Percentiles rank a stretch among this genome's conserved stretches.
phyloP scores from a whole-genome alignment of 345 rosid species.

The Eucalyptus pumila region DNA sequence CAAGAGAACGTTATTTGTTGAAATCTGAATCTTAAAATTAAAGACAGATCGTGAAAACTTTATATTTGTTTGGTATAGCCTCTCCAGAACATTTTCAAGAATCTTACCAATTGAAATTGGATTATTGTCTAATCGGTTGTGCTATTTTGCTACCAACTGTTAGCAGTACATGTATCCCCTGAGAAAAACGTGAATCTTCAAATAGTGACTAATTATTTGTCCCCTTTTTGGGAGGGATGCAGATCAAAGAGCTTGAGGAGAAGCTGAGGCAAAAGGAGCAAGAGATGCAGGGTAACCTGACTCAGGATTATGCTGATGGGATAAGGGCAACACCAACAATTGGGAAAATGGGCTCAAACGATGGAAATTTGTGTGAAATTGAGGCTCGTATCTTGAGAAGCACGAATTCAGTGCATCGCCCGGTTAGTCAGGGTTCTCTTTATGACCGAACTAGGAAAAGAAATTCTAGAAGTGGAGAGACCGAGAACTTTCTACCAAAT shows the following conservation, averaged over 20 bases:
- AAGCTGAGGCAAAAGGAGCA: slow-evolving; percentile 66
- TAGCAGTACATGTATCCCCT: neutral
- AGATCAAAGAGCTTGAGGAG: slow-evolving; percentile 83
- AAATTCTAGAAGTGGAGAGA: slow-evolving; percentile 58
- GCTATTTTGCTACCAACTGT: neutral
- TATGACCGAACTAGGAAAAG: slow-evolving; percentile 48
- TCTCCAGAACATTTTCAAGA: neutral
- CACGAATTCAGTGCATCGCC: slow-evolving; percentile 43
- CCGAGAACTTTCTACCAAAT: slow-evolving; percentile 37
- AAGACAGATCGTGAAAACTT: neutral
- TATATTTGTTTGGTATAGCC: neutral
- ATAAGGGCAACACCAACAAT: slow-evolving; percentile 31
- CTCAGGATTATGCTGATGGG: slow-evolving; percentile 18
- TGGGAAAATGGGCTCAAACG: slow-evolving; percentile 29
- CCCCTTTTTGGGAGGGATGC: neutral
- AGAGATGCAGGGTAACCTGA: slow-evolving; percentile 21
- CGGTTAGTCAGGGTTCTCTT: slow-evolving; percentile 20
- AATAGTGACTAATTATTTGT: neutral
- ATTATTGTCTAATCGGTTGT: neutral
- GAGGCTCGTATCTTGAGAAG: slow-evolving; percentile 51
- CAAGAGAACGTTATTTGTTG: neutral
- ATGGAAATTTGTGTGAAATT: slow-evolving; percentile 24
- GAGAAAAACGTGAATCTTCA: neutral
- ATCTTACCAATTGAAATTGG: neutral
- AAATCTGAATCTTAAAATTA: neutral